Conservation (phyloP, 257 asterid species). For the Eustoma russellianum region DNA sequence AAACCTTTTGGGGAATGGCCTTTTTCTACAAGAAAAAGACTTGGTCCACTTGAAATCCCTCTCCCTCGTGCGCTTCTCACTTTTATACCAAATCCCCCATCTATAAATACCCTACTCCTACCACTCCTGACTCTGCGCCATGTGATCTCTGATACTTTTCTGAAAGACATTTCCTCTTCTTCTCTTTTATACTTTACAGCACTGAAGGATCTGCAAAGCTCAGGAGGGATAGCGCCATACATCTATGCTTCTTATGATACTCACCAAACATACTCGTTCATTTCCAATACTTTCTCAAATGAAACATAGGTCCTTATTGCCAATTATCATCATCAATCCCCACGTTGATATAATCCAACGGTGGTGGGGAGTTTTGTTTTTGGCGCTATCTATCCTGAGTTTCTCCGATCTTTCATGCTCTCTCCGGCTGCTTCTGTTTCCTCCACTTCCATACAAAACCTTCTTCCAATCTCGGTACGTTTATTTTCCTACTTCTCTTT, state of each 20-base stretch:
- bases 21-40: too few relatives aligned
- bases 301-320: too few relatives aligned
- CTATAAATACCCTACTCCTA: slow-evolving; percentile 31
- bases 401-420: slow-evolving; percentile 56
- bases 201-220: slow-evolving; percentile 61
- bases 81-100: neutral
- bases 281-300: too few relatives aligned
- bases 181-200: slow-evolving; percentile 7
- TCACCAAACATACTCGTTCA: too few relatives aligned
- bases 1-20: too few relatives aligned
- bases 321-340: neutral
- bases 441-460: neutral
- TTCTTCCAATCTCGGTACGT: slow-evolving; percentile 1
- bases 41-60: too few relatives aligned
- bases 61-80: too few relatives aligned
- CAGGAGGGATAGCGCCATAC: slow-evolving; percentile 97
- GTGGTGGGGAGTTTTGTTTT: neutral
- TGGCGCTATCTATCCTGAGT: slow-evolving; percentile 97
- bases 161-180: too few relatives aligned
- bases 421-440: neutral
- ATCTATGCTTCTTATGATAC: neutral
- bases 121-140: slow-evolving; percentile 19
- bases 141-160: slow-evolving; percentile 3
- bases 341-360: too few relatives aligned
- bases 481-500: neutral